phyloP scores from a whole-genome alignment of 352 stramenopile species.

The Phytophthora litchii region DNA sequence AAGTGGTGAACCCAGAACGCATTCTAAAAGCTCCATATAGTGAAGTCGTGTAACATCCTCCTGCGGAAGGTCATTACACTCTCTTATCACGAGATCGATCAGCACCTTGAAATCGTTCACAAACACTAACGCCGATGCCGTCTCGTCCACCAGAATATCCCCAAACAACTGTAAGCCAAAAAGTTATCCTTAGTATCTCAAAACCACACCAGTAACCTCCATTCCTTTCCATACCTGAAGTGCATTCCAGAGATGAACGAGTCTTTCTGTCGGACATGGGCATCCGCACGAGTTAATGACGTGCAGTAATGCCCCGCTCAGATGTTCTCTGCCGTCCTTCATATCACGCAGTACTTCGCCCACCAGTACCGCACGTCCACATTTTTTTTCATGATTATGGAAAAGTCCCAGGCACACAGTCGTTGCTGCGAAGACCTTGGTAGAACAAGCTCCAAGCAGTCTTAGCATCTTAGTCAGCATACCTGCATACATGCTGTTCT shows the following conservation, averaged over 20 bases:
- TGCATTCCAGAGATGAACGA: constrained; percentile 53
- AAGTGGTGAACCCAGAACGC: constrained; percentile 45
- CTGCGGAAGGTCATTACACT: constrained; percentile 62
- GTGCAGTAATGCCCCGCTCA: constrained; percentile 72
- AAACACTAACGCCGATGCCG: constrained; percentile 57
- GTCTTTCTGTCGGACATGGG: constrained; percentile 47
- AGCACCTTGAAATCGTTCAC: constrained; percentile 81
- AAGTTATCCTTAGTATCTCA: not conserved
- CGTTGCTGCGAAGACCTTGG: constrained; percentile 66
- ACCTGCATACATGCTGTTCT: constrained; percentile 58
- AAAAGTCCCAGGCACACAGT: constrained; percentile 63
- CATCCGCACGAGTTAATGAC: constrained; percentile 86
- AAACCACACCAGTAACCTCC: not conserved
- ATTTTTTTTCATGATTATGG: constrained; percentile 56
- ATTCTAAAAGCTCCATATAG: constrained; percentile 59
- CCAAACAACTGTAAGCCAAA: constrained; percentile 49
- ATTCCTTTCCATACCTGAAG: constrained; percentile 46
- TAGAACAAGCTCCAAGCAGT: constrained; percentile 59
- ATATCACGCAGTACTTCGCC: constrained; percentile 51
- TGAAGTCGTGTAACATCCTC: constrained; percentile 48
- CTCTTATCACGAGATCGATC: constrained; percentile 69
- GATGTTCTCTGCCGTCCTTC: constrained; percentile 62
- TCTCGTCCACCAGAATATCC: constrained; percentile 56
- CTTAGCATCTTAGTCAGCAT: constrained; percentile 73
- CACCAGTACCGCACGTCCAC: constrained; percentile 45